Evolutionary conservation across 352 stramenopile species (phyloP).

Genomic region (Phytophthora syringae): DNA sequence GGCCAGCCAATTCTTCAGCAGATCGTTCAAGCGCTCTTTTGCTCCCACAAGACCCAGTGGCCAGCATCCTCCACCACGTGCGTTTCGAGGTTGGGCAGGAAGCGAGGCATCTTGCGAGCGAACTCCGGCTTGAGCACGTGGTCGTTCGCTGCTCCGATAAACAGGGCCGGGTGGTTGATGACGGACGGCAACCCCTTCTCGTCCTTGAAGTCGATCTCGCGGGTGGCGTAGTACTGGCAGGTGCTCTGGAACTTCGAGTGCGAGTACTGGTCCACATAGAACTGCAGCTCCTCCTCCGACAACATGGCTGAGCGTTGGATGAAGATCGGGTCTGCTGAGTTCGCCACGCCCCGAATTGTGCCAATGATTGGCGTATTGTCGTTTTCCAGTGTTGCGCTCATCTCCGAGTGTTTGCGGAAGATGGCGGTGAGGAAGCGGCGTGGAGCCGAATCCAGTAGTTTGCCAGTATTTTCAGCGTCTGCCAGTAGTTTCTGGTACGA

Average conservation of each 20-base stretch:
- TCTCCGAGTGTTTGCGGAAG: slow-evolving; percentile 56
- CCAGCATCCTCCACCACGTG: slow-evolving; percentile 58
- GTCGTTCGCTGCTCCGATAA: slow-evolving; percentile 67
- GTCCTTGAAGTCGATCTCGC: slow-evolving; percentile 65
- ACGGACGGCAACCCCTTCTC: slow-evolving; percentile 38
- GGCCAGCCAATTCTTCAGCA: slow-evolving; percentile 47
- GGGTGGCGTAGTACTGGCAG: slow-evolving; percentile 65
- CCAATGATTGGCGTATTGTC: slow-evolving; percentile 26
- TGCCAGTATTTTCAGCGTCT: slow-evolving; percentile 45
- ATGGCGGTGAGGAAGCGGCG: slow-evolving; percentile 59
- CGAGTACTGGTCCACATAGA: slow-evolving; percentile 66
- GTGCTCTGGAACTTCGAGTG: slow-evolving; percentile 61
- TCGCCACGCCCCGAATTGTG: slow-evolving; percentile 38
- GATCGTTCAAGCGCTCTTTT: slow-evolving; percentile 49
- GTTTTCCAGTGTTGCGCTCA: slow-evolving; percentile 26
- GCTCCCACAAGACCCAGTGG: slow-evolving; percentile 73
- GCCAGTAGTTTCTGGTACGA: slow-evolving; percentile 70
- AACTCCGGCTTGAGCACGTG: slow-evolving; percentile 61
- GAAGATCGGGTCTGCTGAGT: slow-evolving; percentile 44
- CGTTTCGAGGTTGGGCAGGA: slow-evolving; percentile 60
- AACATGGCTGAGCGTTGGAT: slow-evolving; percentile 52
- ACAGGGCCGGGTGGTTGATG: slow-evolving; percentile 61
- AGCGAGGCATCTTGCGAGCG: slow-evolving; percentile 58
- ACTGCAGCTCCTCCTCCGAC: slow-evolving; percentile 60
- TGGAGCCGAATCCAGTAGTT: slow-evolving; percentile 45